Base-by-base conservation (phyloP, 2,329 filamentous ascomycete genomes). In the Ascochyta lentis region DNA sequence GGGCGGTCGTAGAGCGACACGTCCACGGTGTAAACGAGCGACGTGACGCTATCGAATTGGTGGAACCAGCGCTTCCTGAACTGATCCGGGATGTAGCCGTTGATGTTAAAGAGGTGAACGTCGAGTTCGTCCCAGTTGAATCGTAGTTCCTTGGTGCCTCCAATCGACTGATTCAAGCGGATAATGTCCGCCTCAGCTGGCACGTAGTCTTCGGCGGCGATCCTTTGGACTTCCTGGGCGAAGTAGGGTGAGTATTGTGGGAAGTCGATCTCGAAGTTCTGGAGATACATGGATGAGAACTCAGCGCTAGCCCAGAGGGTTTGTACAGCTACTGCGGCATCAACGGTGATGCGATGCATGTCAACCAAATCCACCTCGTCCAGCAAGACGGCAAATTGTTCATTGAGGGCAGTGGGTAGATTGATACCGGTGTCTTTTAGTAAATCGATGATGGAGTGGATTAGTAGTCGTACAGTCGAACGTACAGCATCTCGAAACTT, bases 211-310 rank as follows among this genome's bases (percentile, higher is more conserved):
- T 50, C 24, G 6, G 44, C 47, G 1, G 70, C 65, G 35, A 75
- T 71, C 22, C 72, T 60, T 7, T 57, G 27, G 3, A 68, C 57
- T 45, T 71, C 67, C 35, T 70, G 65, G 1, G 61, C 71, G 46
- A 69, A 75, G 51, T 75, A 75, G 1, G 69, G 56, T 3, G 72
- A 62, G 34, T 72, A 73, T 43, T 72, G 72, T 1, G 72, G 72
- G 42, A 75, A 75, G 26, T 69, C 70, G 45, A 75, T 75, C 50
- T 75, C 72, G 22, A 74, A 72, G 46, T 75, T 75, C 26, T 66
- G 63, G 33, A 71, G 56, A 45, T 67, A 75, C 23, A 74, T 50
- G 9, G 64, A 65, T n/a, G 69, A 70, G 58, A 75, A 75, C 15
- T 66, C 53, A 6, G 61, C 49, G 43, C 70, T 69, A 15, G 62